Evolutionary conservation across 305 asterid genomes (phyloP), one percentile per base, ranked within the genome.

Genomic region (Fraxinus ornus): DNA sequence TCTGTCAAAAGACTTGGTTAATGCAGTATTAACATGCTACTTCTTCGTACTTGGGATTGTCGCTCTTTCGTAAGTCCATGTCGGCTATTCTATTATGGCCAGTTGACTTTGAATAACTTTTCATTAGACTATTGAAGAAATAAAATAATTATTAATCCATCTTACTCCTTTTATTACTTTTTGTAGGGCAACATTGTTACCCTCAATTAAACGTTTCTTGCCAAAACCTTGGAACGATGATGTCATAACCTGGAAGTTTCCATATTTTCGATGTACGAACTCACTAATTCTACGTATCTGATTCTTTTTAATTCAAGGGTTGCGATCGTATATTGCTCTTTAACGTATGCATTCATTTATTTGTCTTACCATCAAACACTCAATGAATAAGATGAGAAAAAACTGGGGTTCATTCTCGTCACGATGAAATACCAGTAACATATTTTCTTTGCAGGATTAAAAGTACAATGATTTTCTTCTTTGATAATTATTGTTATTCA

Each of bases 1-100:
- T 85, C 86, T 95, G 28, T 93, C 99, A 5, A 95, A 95, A 81
- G 99, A 95, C 89, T 88, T 94, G 97, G 99, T 96, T 75, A 96
- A 96, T 89, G 97, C 98, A 49, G 99, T 94, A 21, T 83, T 96
- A 84, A 94, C 99, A 21, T 89, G 96, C 90, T 96, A 96, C 85
- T 96, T 95, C 82, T 92, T 94, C 81, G 91, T 96, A 74, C 99
- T 94, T 81, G 99, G 98, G 83, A 93, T 91, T 66, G 90, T 89
- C 78, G 99, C 99, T 68, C 97, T 96, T 82, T 92, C 95, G 99
- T 94, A 93, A 52, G 99, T 93, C 79, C 79, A 35, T 77, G 71
- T 79, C 60, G 80, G 73, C 70, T 85, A 78, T 33, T 80, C 74
- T 86, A 47, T 75, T 84, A 68, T 85, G 64, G 78, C 57, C 30